Evolutionary conservation across 805 yeast species (phyloP).

Genomic region (Metschnikowia borealis): DNA sequence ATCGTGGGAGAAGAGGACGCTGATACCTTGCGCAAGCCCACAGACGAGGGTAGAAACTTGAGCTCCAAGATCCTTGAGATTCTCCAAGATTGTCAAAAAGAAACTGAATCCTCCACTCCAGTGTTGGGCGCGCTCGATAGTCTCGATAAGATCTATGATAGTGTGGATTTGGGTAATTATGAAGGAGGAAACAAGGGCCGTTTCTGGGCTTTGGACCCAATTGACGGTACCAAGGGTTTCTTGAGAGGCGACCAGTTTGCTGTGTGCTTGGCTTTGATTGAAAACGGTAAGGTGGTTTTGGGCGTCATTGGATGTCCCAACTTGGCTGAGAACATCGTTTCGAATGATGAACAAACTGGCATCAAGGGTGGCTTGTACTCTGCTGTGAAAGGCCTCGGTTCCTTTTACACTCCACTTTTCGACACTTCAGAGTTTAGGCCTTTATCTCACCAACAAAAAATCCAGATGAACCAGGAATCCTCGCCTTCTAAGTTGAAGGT

Average conservation of each 20-base stretch:
- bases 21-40: slow-evolving; percentile 45
- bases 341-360: slow-evolving; percentile 33
- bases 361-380: slow-evolving; percentile 68
- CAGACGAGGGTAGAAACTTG: slow-evolving; percentile 44
- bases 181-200: slow-evolving; percentile 77
- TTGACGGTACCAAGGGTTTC: slow-evolving; percentile 96
- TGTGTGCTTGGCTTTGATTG: slow-evolving; percentile 86
- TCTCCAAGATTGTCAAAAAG: slow-evolving; percentile 49
- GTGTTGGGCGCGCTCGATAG: slow-evolving; percentile 42
- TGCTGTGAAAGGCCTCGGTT: slow-evolving; percentile 65
- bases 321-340: slow-evolving; percentile 50
- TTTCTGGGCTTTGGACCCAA: slow-evolving; percentile 97
- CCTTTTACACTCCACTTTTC: slow-evolving; percentile 50
- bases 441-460: slow-evolving; percentile 30
- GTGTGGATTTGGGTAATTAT: slow-evolving; percentile 78
- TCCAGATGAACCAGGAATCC: slow-evolving; percentile 50
- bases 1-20: slow-evolving; percentile 96
- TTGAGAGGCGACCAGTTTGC: slow-evolving; percentile 96
- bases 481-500: slow-evolving; percentile 54
- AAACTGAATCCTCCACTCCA: slow-evolving; percentile 30
- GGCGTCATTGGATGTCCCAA: slow-evolving; percentile 98
- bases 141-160: slow-evolving; percentile 49
- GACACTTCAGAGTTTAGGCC: slow-evolving; percentile 30
- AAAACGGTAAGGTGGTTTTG: slow-evolving; percentile 75
- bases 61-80: slow-evolving; percentile 55